A percentile compares a stretch with the other conserved stretches of the same genome.
Conservation (phyloP, 495 filamentous ascomycete species). For the Lepraria neglecta region DNA sequence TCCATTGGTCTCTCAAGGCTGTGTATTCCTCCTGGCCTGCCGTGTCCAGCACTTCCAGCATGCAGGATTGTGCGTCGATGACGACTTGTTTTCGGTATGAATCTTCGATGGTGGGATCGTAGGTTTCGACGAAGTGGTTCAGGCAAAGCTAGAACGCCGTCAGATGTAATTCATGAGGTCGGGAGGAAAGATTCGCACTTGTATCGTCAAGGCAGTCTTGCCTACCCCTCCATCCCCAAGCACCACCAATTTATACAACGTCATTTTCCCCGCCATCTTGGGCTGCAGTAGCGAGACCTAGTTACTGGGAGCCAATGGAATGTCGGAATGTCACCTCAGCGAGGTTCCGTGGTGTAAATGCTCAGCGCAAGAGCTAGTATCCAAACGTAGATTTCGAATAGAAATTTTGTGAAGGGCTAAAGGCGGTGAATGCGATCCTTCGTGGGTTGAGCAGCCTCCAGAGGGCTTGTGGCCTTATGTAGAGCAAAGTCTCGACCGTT, state of each 20-base stretch:
- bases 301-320: slow-evolving; percentile 14
- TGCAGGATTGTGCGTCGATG: slow-evolving; percentile 92
- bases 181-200: slow-evolving; percentile 52
- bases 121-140: slow-evolving; percentile 79
- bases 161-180: slow-evolving; percentile 17
- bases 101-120: slow-evolving; percentile 96
- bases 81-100: slow-evolving; percentile 98
- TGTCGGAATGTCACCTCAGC: neutral
- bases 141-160: slow-evolving; percentile 53
- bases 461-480: neutral
- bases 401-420: neutral
- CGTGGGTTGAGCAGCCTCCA: neutral
- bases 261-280: slow-evolving; percentile 77
- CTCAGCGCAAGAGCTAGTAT: neutral
- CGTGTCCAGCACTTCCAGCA: slow-evolving; percentile 97
- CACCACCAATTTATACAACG: slow-evolving; percentile 97
- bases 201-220: slow-evolving; percentile 96
- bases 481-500: neutral
- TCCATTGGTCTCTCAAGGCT: slow-evolving; percentile 95
- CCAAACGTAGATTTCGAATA: neutral
- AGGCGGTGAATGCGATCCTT: neutral
- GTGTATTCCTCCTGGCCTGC: slow-evolving; percentile 99
- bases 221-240: slow-evolving; percentile 89
- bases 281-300: slow-evolving; percentile 9
- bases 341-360: neutral